phyloP scores from a whole-genome alignment of 23 red algal genomes.

The Gracilaria caudata region DNA sequence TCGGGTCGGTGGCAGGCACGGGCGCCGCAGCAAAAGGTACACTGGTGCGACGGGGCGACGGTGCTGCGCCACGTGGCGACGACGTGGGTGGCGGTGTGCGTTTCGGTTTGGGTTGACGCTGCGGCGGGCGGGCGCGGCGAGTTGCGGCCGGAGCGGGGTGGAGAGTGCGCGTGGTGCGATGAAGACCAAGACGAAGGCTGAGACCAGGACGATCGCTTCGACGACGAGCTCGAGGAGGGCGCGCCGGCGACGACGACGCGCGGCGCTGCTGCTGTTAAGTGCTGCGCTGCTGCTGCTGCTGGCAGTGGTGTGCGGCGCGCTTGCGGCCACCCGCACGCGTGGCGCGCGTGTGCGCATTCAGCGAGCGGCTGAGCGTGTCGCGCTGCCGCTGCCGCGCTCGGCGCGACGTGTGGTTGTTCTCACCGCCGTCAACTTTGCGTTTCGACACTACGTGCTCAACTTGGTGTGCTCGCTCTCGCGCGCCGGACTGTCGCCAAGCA shows the following conservation, averaged over 20 bases:
- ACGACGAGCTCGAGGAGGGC: too few species aligned
- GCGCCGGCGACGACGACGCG: not conserved
- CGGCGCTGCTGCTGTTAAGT: not conserved
- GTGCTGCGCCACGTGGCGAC: not conserved
- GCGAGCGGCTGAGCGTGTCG: not conserved
- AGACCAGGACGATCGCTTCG: too few species aligned
- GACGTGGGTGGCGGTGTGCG: not conserved
- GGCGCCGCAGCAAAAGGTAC: too few species aligned
- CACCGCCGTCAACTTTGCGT: conserved; percentile 55
- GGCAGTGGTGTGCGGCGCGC: not conserved
- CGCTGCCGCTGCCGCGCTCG: conserved; percentile 7
- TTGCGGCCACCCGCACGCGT: not conserved
- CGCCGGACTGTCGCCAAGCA: not conserved
- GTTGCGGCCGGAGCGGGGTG: too few species aligned
- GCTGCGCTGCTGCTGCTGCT: not conserved
- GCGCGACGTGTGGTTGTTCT: conserved; percentile 1
- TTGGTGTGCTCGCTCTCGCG: conserved; percentile 27
- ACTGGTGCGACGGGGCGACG: too few species aligned
- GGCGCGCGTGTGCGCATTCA: not conserved
- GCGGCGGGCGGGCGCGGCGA: not conserved
- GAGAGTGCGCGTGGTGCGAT: not conserved
- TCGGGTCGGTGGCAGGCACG: too few species aligned
- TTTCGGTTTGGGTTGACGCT: not conserved
- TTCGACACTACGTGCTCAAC: conserved; percentile 52
- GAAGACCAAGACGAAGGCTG: too few species aligned